Evolutionary conservation across 441 rosid species (phyloP).

Genomic region (Pelargonium australe): DNA sequence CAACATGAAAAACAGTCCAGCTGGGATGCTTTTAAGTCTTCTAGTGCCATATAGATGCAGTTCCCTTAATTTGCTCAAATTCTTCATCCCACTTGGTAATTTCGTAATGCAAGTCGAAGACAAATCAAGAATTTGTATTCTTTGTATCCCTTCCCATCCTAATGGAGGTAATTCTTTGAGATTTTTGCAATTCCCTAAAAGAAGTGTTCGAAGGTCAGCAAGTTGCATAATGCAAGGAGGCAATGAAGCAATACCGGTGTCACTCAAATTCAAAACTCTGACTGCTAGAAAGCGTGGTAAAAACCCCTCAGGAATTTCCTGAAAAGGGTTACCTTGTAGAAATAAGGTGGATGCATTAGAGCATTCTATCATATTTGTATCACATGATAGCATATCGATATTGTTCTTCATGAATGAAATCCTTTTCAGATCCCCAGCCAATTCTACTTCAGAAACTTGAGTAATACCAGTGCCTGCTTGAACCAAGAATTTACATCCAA

Average conservation of each 20-base stretch:
- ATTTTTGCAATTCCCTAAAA: constrained; percentile 26
- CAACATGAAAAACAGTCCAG: constrained; percentile 21
- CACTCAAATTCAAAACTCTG: constrained; percentile 25
- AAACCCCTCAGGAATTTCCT: constrained; percentile 16
- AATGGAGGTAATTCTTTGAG: constrained; percentile 27
- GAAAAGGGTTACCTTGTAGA: constrained; percentile 25
- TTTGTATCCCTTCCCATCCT: constrained; percentile 17
- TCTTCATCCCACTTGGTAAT: constrained; percentile 25
- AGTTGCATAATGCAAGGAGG: constrained; percentile 24
- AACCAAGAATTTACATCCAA: constrained; percentile 27
- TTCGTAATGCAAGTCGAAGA: constrained; percentile 28
- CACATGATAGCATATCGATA: background rate
- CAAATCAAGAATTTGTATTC: constrained; percentile 34
- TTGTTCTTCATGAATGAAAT: constrained; percentile 32
- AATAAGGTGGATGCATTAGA: constrained; percentile 22
- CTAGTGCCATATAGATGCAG: constrained; percentile 32
- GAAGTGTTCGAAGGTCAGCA: constrained; percentile 25
- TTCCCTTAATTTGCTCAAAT: constrained; percentile 24
- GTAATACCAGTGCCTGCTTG: constrained; percentile 24
- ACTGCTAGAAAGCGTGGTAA: constrained; percentile 21
- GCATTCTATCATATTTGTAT: constrained; percentile 10
- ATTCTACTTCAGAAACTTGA: constrained; percentile 23
- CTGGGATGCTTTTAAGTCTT: constrained; percentile 24
- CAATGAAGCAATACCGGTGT: constrained; percentile 23
- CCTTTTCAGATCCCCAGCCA: constrained; percentile 15